Conservation (phyloP, 2,329 filamentous ascomycete genomes). For the Sclerotinia borealis region DNA sequence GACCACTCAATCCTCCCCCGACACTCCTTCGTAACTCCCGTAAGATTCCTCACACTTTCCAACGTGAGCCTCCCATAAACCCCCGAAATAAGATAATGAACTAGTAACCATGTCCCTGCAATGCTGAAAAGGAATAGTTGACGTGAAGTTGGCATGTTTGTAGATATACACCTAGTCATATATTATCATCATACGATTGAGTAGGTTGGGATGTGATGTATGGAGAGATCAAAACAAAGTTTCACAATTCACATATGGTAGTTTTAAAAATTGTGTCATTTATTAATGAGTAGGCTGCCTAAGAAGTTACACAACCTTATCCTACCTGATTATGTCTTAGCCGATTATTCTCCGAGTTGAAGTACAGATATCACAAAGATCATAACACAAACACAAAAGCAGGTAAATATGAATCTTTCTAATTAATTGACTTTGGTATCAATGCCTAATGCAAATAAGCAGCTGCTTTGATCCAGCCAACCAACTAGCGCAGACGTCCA, state of each 20-base stretch:
- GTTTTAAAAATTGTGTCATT: background rate
- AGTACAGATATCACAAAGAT: background rate
- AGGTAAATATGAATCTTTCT: constrained; percentile 11
- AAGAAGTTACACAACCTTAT: background rate
- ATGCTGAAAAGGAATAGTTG: background rate
- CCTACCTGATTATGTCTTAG: background rate
- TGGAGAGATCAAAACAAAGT: background rate
- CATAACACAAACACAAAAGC: background rate
- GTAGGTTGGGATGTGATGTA: background rate
- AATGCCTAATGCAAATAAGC: constrained; percentile 2
- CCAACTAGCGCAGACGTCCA: constrained; percentile 5
- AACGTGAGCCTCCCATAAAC: background rate
- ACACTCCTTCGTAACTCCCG: background rate
- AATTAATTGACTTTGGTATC: constrained; percentile 10
- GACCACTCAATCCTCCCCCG: background rate
- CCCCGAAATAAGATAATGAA: background rate
- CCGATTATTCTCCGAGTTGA: background rate
- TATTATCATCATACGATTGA: background rate
- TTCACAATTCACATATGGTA: background rate
- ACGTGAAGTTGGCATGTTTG: background rate
- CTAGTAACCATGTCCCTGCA: background rate
- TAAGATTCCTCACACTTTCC: background rate
- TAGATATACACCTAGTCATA: background rate
- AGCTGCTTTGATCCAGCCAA: background rate
- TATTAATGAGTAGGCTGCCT: background rate